A percentile compares a stretch with the other conserved stretches of the same genome.
phyloP scores from a whole-genome alignment of 306 rosid genomes.

The Vigna radiata region DNA sequence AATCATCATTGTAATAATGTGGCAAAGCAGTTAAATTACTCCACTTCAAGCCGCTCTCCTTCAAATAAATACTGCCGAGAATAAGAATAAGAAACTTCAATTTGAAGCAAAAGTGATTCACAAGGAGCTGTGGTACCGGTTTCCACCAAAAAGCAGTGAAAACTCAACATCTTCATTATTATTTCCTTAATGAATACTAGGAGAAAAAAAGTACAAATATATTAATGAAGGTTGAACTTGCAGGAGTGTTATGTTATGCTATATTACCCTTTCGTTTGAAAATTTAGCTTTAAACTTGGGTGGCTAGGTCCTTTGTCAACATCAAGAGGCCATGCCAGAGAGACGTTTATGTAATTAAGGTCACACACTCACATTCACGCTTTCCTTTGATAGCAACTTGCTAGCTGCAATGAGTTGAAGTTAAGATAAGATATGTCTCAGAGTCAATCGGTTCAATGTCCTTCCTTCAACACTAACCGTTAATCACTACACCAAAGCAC shows the following conservation, averaged over 20 bases:
- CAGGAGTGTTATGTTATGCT: not conserved
- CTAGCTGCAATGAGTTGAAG: conserved; percentile 48
- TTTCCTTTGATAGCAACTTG: conserved; percentile 45
- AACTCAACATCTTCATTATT: not conserved
- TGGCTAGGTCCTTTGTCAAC: conserved; percentile 46
- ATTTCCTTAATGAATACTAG: not conserved
- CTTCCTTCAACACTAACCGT: conserved; percentile 20
- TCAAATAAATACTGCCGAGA: not conserved
- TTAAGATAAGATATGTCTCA: conserved; percentile 21
- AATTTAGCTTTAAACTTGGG: conserved; percentile 18
- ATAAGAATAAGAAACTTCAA: conserved; percentile 46
- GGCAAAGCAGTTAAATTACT: not conserved
- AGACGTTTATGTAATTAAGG: conserved; percentile 41
- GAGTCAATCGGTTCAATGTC: conserved; percentile 32
- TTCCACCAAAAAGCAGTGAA: conserved; percentile 30
- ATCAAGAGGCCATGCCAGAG: conserved; percentile 42
- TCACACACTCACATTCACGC: conserved; percentile 33
- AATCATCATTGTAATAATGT: conserved; percentile 20
- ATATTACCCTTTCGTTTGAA: conserved; percentile 21
- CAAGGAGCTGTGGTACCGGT: conserved; percentile 16
- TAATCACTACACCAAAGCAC: conserved; percentile 14
- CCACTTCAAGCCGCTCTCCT: conserved; percentile 15
- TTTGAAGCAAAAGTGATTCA: conserved; percentile 44
- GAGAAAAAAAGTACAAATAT: not conserved
- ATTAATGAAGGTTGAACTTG: conserved; percentile 13